Evolutionary conservation across 371 early-diverging fungal species (phyloP), one percentile per base, ranked within the genome.

Genomic region (Mucor irregularis): DNA sequence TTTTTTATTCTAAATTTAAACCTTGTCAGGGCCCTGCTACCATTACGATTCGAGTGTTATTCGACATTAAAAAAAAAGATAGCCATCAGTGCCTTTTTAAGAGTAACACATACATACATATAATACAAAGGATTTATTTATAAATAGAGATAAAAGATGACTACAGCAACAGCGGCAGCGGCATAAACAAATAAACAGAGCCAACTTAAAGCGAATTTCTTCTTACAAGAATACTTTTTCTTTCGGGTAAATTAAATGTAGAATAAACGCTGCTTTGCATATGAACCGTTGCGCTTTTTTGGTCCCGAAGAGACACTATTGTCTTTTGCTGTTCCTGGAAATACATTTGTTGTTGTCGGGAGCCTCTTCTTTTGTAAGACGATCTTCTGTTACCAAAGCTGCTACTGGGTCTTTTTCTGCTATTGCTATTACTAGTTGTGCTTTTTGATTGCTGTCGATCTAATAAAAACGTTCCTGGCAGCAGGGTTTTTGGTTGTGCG

Each of bases 131-230:
- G 14, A 34, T 34, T 14, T 34, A n/a, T 34, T 34, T 34, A 34
- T 19, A 42, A 24, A 42, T 4, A 39, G 9, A 39, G 21, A 39
- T 2, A 21, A 39, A 39, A 39, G 21, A 42, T 24, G 24, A 42
- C n/a, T n/a, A n/a, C n/a, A n/a, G n/a, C n/a, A n/a, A n/a, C n/a
- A n/a, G n/a, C n/a, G n/a, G n/a, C n/a, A n/a, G n/a, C n/a, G n/a
- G 24, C 11, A 22, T 21, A 22, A 40, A 40, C 2, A 40, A 3
- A 4, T 22, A 40, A 10, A 22, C 2, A 40, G 5, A 40, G 11
- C n/a, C n/a, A 21, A 19, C 9, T 40, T 21, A 52, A 31, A 52
- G 40, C 13, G 53, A 52, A 39, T 52, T 52, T 40, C 53, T 26
- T 42, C 53, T 52, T 14, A 31, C 30, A n/a, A 30, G 33, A 37